Evolutionary conservation across 1,284 basidiomycete genomes (phyloP).

Genomic region (Hymenochaete sp.): DNA sequence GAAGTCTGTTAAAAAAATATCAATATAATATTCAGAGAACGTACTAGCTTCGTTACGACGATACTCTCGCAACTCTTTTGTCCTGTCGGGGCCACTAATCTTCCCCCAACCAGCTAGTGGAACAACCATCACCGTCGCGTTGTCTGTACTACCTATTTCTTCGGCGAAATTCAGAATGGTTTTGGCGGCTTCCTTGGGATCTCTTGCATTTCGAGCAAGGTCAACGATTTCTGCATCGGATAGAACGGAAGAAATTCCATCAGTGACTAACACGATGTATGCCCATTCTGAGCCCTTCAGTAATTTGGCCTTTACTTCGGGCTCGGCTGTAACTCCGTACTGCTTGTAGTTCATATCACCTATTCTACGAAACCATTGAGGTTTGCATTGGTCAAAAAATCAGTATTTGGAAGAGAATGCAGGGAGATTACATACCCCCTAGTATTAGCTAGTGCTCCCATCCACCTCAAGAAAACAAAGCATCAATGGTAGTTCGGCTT

Average conservation of each 20-base stretch:
- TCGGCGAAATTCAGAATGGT: conserved; percentile 84
- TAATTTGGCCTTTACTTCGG: conserved; percentile 79
- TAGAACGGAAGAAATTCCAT: conserved; percentile 85
- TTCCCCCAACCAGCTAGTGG: conserved; percentile 90
- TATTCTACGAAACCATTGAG: conserved; percentile 44
- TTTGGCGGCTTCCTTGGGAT: conserved; percentile 76
- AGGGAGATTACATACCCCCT: conserved; percentile 49
- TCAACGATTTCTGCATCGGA: conserved; percentile 95
- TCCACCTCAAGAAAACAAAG: conserved; percentile 55
- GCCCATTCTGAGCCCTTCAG: conserved; percentile 71
- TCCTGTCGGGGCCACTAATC: conserved; percentile 70
- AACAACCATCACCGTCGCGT: conserved; percentile 87
- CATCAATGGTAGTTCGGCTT: not conserved
- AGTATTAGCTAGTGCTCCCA: conserved; percentile 93
- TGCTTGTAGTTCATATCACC: conserved; percentile 89
- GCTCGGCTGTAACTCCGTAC: conserved; percentile 90
- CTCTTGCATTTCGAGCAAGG: conserved; percentile 63
- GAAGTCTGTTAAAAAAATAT: not conserved
- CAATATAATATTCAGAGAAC: conserved; percentile 18
- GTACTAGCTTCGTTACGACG: conserved; percentile 60
- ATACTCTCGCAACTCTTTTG: conserved; percentile 75
- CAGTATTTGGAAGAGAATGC: not conserved
- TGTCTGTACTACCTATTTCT: conserved; percentile 86
- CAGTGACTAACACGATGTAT: conserved; percentile 75
- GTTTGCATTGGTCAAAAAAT: conserved; percentile 8